Evolutionary conservation across 306 rosid genomes (phyloP).

Genomic region (Spatholobus suberectus): DNA sequence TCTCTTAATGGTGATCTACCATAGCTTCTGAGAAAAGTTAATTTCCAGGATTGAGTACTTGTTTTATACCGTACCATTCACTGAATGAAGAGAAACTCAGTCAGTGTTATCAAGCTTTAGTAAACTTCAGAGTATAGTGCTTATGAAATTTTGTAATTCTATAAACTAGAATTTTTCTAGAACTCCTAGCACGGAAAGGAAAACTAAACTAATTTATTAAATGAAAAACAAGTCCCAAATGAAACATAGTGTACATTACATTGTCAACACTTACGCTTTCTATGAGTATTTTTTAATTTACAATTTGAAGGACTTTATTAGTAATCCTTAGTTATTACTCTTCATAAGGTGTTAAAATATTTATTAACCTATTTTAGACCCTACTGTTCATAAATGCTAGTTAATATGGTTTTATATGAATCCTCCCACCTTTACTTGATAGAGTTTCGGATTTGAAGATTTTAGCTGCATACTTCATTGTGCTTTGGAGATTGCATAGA

Average conservation of each 20-base stretch:
- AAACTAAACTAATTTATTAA: background rate
- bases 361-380: background rate
- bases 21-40: background rate
- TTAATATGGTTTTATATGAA: background rate
- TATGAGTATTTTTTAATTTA: background rate
- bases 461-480: conserved; percentile 4
- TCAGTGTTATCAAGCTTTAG: background rate
- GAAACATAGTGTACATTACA: background rate
- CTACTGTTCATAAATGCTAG: background rate
- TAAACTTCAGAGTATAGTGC: background rate
- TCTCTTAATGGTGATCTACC: background rate
- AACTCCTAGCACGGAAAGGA: background rate
- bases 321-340: background rate
- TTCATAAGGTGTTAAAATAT: background rate
- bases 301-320: background rate
- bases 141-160: background rate
- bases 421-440: background rate
- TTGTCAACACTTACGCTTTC: background rate
- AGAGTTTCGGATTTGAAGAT: background rate
- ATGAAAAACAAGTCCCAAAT: background rate
- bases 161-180: background rate
- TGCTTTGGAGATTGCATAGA: background rate
- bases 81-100: background rate
- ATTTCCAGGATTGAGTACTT: background rate
- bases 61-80: background rate